Base-by-base conservation (phyloP, 441 rosid genomes). In the Pelargonium fulgidum region DNA sequence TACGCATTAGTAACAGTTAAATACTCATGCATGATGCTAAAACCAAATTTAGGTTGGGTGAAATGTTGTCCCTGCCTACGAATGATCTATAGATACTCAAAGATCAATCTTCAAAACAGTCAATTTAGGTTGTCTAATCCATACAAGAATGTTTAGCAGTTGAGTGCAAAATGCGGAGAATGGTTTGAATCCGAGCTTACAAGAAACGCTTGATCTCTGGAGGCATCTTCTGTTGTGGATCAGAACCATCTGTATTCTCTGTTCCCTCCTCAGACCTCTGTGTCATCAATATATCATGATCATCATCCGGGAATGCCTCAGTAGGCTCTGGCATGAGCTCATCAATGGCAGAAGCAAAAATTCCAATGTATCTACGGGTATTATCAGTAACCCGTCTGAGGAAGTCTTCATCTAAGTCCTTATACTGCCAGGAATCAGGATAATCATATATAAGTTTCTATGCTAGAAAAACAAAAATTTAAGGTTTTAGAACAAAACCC, bases 321-420 rank as follows among this genome's bases (percentile, higher is more conserved):
- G 93, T 92, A 41, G 98, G 89, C 78, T 87, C 97, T 0, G 99
- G 98, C 80, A 95, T 75, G 59, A 90, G 71, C 72, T 90, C 97
- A 12, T 95, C 99, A 20, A 90, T 77, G 26, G 96, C 97, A 72
- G 85, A 64, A 4, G 92, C 82, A 45, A 95, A 92, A 56, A 90
- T 76, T 20, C 87, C 88, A 54, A 95, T 75, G 41, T 95, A 95
- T 17, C 98, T 76, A 8, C 95, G 89, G 5, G 99, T 88, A 72
- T 92, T 95, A 77, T 88, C 93, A 36, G 91, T 92, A 68, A 95
- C 74, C 16, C 98, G 87, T 72, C 80, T 70, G 14, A 85, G 68
- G 76, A 95, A 92, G 44, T 86, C 97, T 33, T 84, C 96, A 68
- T 86, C 89, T 68, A 72, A 71, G 68, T 84, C 92, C 75, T 87